phyloP scores from a whole-genome alignment of 352 stramenopile species.

The Phytophthora megakarya region DNA sequence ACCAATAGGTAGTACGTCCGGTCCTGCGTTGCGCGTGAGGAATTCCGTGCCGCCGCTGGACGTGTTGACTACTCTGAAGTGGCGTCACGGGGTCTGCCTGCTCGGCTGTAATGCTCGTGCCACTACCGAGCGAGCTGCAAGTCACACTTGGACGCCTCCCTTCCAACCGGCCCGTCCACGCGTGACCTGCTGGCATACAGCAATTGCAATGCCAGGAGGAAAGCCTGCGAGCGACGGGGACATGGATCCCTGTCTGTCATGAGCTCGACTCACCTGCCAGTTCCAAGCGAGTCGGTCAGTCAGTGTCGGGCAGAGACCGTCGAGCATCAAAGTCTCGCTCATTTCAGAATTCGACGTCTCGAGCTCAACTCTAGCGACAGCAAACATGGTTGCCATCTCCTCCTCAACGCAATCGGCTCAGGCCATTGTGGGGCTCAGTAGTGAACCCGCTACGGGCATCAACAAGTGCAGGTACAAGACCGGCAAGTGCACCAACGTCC shows the following conservation, averaged over 20 bases:
- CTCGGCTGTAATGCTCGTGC: constrained; percentile 24
- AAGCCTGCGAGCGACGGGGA: constrained; percentile 20
- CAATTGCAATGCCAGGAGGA: constrained; percentile 25
- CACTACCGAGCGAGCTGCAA: constrained; percentile 5
- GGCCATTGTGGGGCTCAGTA: constrained; percentile 20
- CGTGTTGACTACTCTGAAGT: too few relatives aligned
- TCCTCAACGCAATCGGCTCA: constrained; percentile 23
- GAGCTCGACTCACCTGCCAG: constrained; percentile 7
- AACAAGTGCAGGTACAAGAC: constrained; percentile 87
- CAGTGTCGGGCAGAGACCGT: constrained; percentile 20
- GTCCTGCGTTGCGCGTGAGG: not conserved
- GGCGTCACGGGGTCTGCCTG: constrained; percentile 11
- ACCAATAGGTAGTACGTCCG: too few relatives aligned
- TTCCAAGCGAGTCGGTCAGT: constrained; percentile 22
- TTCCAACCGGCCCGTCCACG: constrained; percentile 28
- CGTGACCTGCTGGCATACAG: constrained; percentile 27
- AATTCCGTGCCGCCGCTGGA: not conserved
- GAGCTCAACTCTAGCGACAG: constrained; percentile 26
- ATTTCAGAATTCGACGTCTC: constrained; percentile 44
- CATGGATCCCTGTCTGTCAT: constrained; percentile 27
- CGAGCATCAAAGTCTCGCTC: constrained; percentile 22
- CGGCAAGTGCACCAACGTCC: constrained; percentile 83
- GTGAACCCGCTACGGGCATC: constrained; percentile 4
- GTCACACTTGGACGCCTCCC: constrained; percentile 5
- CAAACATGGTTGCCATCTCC: constrained; percentile 36